Evolutionary conservation across 805 yeast genomes (phyloP), one percentile per base, ranked within the genome.

Genomic region (Candida piceae): DNA sequence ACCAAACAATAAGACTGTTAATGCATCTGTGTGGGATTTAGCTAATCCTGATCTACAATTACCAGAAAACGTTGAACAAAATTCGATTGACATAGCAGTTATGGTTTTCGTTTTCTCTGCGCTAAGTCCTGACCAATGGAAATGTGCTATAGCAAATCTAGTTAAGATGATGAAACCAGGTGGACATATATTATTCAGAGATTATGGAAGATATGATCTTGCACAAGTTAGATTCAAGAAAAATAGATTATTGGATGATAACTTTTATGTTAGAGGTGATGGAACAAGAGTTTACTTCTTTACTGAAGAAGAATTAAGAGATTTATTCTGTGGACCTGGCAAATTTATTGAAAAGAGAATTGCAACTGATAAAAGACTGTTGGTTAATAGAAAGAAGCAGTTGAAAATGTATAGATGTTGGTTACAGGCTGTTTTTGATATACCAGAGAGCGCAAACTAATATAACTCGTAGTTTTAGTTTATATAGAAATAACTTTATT

Each of bases 211-310:
- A 46, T 93, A 90, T 55, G 98, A 93, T 62, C 67, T 93, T 60
- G 96, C 98, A 0, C 98, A 93, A 57, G 82, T 93, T 38, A 66
- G 98, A 50, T 88, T 90, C 67, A 93, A 93, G 62, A 84, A 84
- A 58, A 83, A 85, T 32, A 74, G 97, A 50, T 62, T 86, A 19
- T 60, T 93, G 38, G 96, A 86, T 37, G 97, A 90, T 39, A 89
- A 93, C 60, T 93, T 93, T 55, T 93, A 93, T 61, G 87, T 89
- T 26, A 76, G 98, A 53, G 98, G 98, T 26, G 98, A 93, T 58
- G 98, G 98, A 32, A 93, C 98, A 0, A 71, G 98, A 49, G 98
- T 93, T 10, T 93, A 93, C 59, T 93, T 93, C 65, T 93, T 93
- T 66, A 86, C 96, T 2, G 97, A 90, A 57, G 95, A 90, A 41